Conservation (phyloP, 768 basidiomycete species). For the Mycena latifolia region DNA sequence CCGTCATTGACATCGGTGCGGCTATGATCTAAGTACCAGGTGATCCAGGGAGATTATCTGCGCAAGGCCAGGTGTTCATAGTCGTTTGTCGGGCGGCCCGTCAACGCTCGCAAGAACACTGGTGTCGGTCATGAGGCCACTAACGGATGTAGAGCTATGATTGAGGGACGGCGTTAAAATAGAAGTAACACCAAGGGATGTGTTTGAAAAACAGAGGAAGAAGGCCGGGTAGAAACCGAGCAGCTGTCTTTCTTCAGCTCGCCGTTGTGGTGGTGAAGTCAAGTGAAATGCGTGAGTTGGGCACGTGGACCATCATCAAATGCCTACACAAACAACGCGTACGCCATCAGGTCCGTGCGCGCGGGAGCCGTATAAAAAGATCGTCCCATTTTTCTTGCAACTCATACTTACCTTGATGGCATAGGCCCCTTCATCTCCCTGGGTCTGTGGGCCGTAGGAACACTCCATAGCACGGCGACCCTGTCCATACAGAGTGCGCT, state of each 20-base stretch:
- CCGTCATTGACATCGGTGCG: constrained; percentile 1
- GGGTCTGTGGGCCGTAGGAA: constrained; percentile 36
- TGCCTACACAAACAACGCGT: not conserved
- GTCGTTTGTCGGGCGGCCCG: not conserved
- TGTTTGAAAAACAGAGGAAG: too few relatives aligned
- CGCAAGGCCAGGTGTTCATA: not conserved
- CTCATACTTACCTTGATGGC: constrained; percentile 39
- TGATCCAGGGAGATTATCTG: not conserved
- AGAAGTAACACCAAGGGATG: too few relatives aligned
- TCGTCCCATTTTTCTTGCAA: too few relatives aligned
- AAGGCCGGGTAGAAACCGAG: too few relatives aligned
- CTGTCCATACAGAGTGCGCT: constrained; percentile 71
- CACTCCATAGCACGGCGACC: constrained; percentile 79
- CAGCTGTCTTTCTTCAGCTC: too few relatives aligned
- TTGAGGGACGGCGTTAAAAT: too few relatives aligned
- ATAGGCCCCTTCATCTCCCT: constrained; percentile 35
- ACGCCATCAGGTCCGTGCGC: not conserved
- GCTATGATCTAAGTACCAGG: not conserved
- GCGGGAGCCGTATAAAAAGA: too few relatives aligned
- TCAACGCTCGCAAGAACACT: not conserved
- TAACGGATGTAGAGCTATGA: not conserved
- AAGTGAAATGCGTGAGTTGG: not conserved
- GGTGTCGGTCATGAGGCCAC: not conserved
- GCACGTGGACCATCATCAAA: not conserved
- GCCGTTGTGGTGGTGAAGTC: not conserved